Evolutionary conservation across 148 eudicot species (phyloP).

Genomic region (Vaccinium macrocarpon): DNA sequence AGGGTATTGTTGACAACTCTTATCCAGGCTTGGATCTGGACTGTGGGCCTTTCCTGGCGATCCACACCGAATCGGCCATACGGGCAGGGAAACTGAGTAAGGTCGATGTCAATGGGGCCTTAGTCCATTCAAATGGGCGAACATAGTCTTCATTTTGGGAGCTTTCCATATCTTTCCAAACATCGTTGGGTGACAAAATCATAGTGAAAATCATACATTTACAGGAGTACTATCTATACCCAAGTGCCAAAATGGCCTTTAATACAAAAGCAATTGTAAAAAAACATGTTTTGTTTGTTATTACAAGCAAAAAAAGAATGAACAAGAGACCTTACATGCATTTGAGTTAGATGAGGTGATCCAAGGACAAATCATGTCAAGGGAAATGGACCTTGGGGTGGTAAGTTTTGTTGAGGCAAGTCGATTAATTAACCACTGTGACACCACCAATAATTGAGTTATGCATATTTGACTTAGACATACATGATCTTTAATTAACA

Average conservation of each 20-base stretch:
- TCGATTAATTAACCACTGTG: too few relatives aligned
- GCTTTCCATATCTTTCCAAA: constrained; percentile 48
- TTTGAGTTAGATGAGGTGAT: too few relatives aligned
- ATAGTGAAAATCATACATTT: neutral
- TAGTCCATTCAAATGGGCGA: constrained; percentile 65
- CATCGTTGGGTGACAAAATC: constrained; percentile 11
- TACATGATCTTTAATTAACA: neutral
- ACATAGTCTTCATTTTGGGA: constrained; percentile 72
- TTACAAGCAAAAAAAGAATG: neutral
- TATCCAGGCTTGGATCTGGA: too few relatives aligned
- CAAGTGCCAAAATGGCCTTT: neutral
- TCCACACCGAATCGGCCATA: too few relatives aligned
- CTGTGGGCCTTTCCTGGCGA: too few relatives aligned
- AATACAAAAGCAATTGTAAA: constrained; percentile 3
- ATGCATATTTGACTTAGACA: neutral
- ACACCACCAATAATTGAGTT: too few relatives aligned
- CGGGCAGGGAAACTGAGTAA: too few relatives aligned
- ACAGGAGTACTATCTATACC: neutral
- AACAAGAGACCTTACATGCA: too few relatives aligned
- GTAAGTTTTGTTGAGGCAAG: too few relatives aligned
- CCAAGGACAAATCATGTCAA: too few relatives aligned
- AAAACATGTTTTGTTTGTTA: neutral
- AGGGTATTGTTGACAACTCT: constrained; percentile 32
- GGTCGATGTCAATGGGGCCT: too few relatives aligned
- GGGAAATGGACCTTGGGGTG: too few relatives aligned